Conservation (phyloP, 176 grass and related monocot genomes). For the Panicum miliaceum region DNA sequence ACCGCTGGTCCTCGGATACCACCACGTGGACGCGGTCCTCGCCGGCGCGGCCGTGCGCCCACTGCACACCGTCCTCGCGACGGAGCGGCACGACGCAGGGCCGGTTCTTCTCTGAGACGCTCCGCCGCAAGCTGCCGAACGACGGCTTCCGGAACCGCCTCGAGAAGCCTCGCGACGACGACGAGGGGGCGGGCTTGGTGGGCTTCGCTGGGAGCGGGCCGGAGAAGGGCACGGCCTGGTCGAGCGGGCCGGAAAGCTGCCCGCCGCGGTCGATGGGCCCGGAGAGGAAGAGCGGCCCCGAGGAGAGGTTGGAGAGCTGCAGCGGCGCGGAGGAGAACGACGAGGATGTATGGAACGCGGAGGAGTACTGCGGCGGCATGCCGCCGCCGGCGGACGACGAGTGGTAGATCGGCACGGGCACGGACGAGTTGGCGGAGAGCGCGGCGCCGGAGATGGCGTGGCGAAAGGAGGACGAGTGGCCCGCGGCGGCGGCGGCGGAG, state of each 20-base stretch:
- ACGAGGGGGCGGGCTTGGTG: constrained; percentile 43
- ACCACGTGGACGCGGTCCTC: constrained; percentile 93
- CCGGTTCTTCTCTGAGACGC: constrained; percentile 67
- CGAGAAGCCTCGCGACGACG: constrained; percentile 48
- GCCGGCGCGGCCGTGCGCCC: constrained; percentile 87
- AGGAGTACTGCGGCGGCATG: constrained; percentile 32
- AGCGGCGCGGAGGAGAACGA: constrained; percentile 74
- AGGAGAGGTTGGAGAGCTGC: constrained; percentile 67
- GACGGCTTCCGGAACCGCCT: constrained; percentile 61
- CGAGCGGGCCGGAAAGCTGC: constrained; percentile 79
- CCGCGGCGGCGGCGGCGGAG: constrained; percentile 9
- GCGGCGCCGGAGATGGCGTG: constrained; percentile 63
- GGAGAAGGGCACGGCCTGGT: constrained; percentile 65
- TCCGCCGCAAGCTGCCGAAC: constrained; percentile 65
- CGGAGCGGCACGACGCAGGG: constrained; percentile 67
- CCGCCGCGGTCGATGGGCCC: constrained; percentile 75
- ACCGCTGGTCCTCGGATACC: constrained; percentile 87
- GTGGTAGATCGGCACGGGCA: constrained; percentile 73
- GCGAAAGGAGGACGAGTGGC: constrained; percentile 63
- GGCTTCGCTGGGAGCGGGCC: constrained; percentile 69
- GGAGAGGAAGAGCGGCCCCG: constrained; percentile 56
- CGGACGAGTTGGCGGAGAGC: constrained; percentile 70
- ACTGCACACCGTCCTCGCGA: constrained; percentile 68
- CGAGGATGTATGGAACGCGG: constrained; percentile 63
- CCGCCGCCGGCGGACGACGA: constrained; percentile 45